These are phyloP conservation scores for Geotrichum aggregatum DNA, from an alignment of 1,139 yeast species.

Conservation along the genomic window DNA sequence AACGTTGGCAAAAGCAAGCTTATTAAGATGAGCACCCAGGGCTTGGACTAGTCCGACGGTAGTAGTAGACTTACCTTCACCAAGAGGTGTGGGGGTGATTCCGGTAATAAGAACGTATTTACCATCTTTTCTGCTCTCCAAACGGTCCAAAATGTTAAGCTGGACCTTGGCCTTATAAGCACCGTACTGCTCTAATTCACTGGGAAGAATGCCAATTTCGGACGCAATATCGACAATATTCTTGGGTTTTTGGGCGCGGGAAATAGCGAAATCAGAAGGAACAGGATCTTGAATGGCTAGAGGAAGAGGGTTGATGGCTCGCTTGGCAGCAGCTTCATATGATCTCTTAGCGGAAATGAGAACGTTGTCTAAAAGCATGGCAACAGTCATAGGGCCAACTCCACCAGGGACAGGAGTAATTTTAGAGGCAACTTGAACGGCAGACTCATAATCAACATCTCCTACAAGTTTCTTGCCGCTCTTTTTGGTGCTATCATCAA, in stretches of 20 bases:
- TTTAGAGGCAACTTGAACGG: constrained; percentile 60
- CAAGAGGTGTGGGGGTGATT: constrained; percentile 96
- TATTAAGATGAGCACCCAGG: constrained; percentile 83
- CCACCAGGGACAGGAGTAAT: constrained; percentile 99
- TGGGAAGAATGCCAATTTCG: constrained; percentile 77
- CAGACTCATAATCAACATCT: constrained; percentile 79
- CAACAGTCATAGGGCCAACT: constrained; percentile 99
- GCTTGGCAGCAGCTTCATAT: constrained; percentile 35
- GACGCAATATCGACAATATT: constrained; percentile 73
- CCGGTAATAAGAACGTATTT: constrained; percentile 93
- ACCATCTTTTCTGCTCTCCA: constrained; percentile 67
- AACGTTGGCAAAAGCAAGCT: constrained; percentile 88
- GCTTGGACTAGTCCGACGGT: constrained; percentile 97
- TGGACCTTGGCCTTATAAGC: constrained; percentile 88
- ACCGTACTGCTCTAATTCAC: constrained; percentile 89
- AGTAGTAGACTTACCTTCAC: constrained; percentile 97
- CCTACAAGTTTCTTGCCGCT: constrained; percentile 88
- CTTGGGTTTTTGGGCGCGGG: constrained; percentile 86
- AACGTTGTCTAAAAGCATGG: constrained; percentile 87
- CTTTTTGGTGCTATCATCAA: constrained; percentile 70
- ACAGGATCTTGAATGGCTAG: constrained; percentile 71
- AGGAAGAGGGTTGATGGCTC: constrained; percentile 51
- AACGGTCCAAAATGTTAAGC: constrained; percentile 67
- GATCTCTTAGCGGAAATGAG: constrained; percentile 67
- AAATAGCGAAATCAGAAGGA: constrained; percentile 90